Percentiles rank a stretch among this genome's conserved stretches.
These are phyloP conservation scores for Friedmanniomyces endolithicus DNA, from an alignment of 495 filamentous ascomycete species.

Conservation along the genomic window DNA sequence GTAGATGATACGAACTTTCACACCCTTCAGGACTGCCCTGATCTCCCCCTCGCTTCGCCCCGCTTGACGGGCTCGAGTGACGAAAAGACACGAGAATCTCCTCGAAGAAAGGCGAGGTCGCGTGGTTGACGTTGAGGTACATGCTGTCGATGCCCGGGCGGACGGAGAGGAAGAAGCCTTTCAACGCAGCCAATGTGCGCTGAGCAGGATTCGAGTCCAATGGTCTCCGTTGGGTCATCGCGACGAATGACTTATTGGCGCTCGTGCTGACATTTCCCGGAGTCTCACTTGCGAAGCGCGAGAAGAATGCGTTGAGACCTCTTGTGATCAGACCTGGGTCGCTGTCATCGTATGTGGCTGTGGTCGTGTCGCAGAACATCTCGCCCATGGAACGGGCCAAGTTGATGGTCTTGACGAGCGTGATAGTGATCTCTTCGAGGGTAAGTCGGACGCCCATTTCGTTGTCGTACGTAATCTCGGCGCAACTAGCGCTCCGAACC, in stretches of 20 bases:
- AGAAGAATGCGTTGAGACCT: conserved; percentile 12
- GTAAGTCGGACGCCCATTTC: background rate
- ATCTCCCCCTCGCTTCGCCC: background rate
- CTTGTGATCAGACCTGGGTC: background rate
- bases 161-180: conserved; percentile 7
- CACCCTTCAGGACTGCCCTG: background rate
- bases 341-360: background rate
- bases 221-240: background rate
- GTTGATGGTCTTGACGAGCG: background rate
- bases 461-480: conserved; percentile 3
- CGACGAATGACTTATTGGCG: background rate
- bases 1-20: conserved; percentile 10
- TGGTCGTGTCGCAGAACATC: background rate
- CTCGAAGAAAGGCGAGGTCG: conserved; percentile 7
- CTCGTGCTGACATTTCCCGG: background rate
- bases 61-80: background rate
- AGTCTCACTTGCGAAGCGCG: background rate
- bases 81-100: background rate
- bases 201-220: background rate
- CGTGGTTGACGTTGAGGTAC: conserved; percentile 7
- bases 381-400: background rate
- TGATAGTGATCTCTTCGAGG: background rate
- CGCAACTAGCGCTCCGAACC: background rate
- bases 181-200: background rate
- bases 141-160: conserved; percentile 4